Conservation (phyloP, 2,329 filamentous ascomycete species). For the Stemphylium vesicarium region DNA sequence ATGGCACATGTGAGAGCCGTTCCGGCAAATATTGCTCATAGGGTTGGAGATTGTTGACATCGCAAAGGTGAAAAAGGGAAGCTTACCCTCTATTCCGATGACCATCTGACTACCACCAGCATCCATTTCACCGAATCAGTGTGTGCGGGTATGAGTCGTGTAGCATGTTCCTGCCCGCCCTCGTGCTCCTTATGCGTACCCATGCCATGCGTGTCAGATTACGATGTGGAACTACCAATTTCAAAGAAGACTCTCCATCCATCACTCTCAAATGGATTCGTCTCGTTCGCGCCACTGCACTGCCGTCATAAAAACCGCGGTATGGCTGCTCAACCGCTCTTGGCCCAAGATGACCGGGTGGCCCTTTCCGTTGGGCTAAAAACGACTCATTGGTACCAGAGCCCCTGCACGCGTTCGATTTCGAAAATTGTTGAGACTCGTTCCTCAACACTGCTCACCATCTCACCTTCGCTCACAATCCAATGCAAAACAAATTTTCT, state of each 20-base stretch:
- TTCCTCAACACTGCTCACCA: background rate
- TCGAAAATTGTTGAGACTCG: background rate
- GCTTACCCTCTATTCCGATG: no score
- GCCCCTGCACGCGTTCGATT: background rate
- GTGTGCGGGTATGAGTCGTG: no score
- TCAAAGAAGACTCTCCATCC: no score
- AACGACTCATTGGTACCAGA: background rate
- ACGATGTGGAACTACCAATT: background rate
- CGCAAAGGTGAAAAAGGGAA: no score
- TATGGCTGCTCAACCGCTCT: slow-evolving; percentile 1
- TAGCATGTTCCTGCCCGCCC: no score
- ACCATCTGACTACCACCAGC: no score
- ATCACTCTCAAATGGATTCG: background rate
- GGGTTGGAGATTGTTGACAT: no score
- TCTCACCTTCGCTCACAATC: background rate
- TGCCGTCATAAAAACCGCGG: background rate
- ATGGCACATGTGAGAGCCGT: background rate
- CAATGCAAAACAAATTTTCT: background rate
- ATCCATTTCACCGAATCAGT: no score
- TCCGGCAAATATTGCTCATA: no score
- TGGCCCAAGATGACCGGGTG: background rate
- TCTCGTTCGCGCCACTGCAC: background rate
- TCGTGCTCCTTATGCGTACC: no score
- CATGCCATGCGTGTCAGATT: background rate
- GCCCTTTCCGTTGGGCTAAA: slow-evolving; percentile 1